Evolutionary conservation across 331 rosid species (phyloP), one percentile per base, ranked within the genome.

Genomic region (Phaseolus coccineus): DNA sequence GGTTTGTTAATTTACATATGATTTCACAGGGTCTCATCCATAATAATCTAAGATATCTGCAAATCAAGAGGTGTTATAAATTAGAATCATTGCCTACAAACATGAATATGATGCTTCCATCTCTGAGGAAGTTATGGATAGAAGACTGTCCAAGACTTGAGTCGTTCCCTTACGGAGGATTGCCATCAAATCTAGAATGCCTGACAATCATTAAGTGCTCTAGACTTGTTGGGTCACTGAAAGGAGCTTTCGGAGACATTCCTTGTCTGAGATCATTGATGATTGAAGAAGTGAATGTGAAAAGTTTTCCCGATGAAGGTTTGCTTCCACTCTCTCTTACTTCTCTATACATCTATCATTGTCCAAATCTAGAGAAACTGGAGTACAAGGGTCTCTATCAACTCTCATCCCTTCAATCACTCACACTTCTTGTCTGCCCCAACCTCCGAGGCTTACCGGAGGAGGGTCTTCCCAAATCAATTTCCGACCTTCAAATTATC

Each of bases 401-500:
- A 30, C 59, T 81, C 63, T 68, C 77, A 2, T 69, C 72, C n/a
- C 81, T 81, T 0, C 3, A 24, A 6, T 0, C 0, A 25, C 39
- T 57, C 16, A 1, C 0, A 10, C 14, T 57, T 24, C 0, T 0
- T 0, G 5, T 10, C 2, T 57, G 64, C 35, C 33, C 35, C 33
- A 25, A 6, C 0, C 35, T 57, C 6, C 7, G 3, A 57, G 0
- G 28, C 13, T 57, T 57, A 4, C 39, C 65, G 4, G 39, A 77
- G 44, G 65, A 71, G 39, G 79, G 77, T 1, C 68, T 82, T 9
- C 76, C 82, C 30, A 16, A 59, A 56, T 77, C 82, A 30, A 47
- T 82, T 30, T 40, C 69, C 4, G 0, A 0, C n/a, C 8, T 79
- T 22, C 7, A 35, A 35, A 4, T 35, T 4, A 1, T 1, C 6